Conservation (phyloP, 805 yeast species). For the Cyberlindnera americana region DNA sequence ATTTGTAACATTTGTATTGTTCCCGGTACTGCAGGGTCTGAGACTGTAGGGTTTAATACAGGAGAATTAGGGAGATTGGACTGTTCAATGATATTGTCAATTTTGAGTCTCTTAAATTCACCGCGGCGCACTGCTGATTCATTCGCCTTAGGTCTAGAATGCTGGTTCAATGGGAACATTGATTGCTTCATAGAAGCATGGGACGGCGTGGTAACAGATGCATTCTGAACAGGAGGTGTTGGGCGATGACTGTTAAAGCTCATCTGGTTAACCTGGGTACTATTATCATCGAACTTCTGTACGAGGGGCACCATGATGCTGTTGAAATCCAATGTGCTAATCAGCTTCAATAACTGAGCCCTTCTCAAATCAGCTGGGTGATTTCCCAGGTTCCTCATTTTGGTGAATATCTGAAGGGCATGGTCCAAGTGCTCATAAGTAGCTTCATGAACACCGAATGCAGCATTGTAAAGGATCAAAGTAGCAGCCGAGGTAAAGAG, state of each 20-base stretch:
- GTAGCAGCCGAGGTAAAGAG: constrained; percentile 76
- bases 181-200: neutral
- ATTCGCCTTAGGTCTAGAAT: constrained; percentile 4
- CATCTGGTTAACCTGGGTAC: constrained; percentile 12
- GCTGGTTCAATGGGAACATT: constrained; percentile 1
- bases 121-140: constrained; percentile 20
- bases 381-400: constrained; percentile 74
- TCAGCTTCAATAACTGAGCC: constrained; percentile 63
- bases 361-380: constrained; percentile 76
- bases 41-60: constrained; percentile 18
- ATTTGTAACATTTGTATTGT: constrained; percentile 28
- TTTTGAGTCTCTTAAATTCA: constrained; percentile 16
- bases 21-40: constrained; percentile 25
- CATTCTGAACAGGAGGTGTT: constrained; percentile 3
- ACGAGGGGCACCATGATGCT: constrained; percentile 58
- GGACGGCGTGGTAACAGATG: constrained; percentile 1
- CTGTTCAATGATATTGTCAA: constrained; percentile 16
- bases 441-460: constrained; percentile 79
- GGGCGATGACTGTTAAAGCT: constrained; percentile 15
- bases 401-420: constrained; percentile 63
- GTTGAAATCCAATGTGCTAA: constrained; percentile 64
- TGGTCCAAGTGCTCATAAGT: constrained; percentile 70
- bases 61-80: constrained; percentile 14
- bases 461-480: constrained; percentile 65
- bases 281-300: constrained; percentile 49